Evolutionary conservation across 192 early-diverging fungal genomes (phyloP).

Genomic region (Linnemannia hyalina): DNA sequence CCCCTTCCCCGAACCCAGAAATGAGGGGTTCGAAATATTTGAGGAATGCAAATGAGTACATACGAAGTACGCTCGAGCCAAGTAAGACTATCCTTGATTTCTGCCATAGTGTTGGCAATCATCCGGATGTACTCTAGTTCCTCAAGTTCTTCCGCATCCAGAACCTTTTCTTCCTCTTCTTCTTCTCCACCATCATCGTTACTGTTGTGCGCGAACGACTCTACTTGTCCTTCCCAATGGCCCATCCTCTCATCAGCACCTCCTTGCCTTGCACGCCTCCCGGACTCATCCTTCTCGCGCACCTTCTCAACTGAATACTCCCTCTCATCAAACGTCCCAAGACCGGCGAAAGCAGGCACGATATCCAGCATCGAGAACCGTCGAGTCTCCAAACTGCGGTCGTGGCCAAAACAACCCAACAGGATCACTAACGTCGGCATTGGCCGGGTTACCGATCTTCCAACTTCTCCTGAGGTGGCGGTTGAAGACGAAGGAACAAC

Average conservation of each 20-base stretch:
- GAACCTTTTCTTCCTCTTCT: not conserved
- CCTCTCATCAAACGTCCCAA: not conserved
- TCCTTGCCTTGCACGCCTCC: not conserved
- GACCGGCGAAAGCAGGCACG: not conserved
- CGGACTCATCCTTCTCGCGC: not conserved
- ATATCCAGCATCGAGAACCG: slow-evolving; percentile 5
- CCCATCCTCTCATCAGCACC: not conserved
- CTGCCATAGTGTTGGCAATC: slow-evolving; percentile 23
- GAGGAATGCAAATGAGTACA: not conserved
- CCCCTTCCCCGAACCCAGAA: no score
- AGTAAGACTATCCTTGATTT: slow-evolving; percentile 33
- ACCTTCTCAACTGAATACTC: not conserved
- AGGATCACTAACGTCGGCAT: slow-evolving; percentile 6
- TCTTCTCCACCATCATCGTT: not conserved
- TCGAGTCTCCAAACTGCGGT: not conserved
- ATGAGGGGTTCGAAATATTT: not conserved
- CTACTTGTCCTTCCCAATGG: not conserved
- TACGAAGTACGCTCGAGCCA: slow-evolving; percentile 40
- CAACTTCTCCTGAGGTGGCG: not conserved
- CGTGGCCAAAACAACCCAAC: slow-evolving; percentile 7
- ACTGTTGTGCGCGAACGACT: not conserved
- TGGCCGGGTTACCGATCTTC: not conserved
- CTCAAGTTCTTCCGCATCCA: not conserved
- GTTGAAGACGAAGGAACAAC: not conserved
- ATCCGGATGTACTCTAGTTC: slow-evolving; percentile 13